Conservation (phyloP, 805 yeast genomes). For the Candida sphagnicola region DNA sequence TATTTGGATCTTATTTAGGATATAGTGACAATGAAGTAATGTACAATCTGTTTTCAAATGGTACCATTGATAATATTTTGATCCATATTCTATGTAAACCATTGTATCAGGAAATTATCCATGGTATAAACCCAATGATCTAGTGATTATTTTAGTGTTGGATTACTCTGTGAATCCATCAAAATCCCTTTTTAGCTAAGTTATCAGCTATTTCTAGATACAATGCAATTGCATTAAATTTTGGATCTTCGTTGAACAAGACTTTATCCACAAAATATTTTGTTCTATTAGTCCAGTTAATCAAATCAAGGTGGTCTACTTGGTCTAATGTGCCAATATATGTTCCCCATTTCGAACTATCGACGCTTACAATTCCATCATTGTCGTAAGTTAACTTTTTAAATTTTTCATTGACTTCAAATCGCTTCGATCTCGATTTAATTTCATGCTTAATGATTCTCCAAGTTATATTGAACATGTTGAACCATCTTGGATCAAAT, state of each 20-base stretch:
- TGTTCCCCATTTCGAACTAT: conserved; percentile 79
- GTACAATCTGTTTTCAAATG: no score
- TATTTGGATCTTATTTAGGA: conserved; percentile 2
- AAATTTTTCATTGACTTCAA: conserved; percentile 6
- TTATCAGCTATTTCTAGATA: conserved; percentile 66
- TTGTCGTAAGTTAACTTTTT: conserved; percentile 44
- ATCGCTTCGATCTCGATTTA: conserved; percentile 4
- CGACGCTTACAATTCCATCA: conserved; percentile 83
- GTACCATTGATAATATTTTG: no score
- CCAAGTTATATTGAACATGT: conserved; percentile 64
- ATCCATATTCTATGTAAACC: no score
- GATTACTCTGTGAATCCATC: no score
- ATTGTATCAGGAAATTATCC: no score
- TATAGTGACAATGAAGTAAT: no score
- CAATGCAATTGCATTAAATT: conserved; percentile 63
- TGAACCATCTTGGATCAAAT: conserved; percentile 59
- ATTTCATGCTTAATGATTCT: conserved; percentile 42
- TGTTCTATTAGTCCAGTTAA: conserved; percentile 70
- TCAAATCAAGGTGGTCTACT: conserved; percentile 82
- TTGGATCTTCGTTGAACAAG: conserved; percentile 27
- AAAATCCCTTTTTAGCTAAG: conserved; percentile 57
- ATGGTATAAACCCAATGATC: no score
- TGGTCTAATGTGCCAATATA: conserved; percentile 73
- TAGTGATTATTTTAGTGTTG: no score
- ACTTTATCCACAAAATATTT: conserved; percentile 33